Conservation (phyloP, 306 rosid genomes). For the Calophaca sinica region DNA sequence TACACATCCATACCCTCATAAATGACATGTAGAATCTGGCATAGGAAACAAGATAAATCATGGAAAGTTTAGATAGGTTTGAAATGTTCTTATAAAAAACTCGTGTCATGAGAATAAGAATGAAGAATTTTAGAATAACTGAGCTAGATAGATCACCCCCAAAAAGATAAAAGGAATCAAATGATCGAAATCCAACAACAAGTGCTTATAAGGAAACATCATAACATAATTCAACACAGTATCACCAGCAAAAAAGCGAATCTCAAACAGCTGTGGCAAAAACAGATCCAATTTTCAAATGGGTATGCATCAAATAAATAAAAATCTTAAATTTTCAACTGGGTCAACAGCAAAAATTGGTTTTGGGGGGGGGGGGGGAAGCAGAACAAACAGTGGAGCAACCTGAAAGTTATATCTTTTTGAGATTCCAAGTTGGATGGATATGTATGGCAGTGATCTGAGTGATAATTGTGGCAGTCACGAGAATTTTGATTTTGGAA, state of each 20-base stretch:
- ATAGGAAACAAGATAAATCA: slow-evolving; percentile 34
- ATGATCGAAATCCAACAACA: slow-evolving; percentile 32
- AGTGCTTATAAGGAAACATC: slow-evolving; percentile 25
- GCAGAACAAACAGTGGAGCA: neutral
- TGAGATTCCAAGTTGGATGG: slow-evolving; percentile 40
- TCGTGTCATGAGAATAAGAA: slow-evolving; percentile 13
- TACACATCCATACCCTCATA: neutral
- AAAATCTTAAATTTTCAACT: slow-evolving; percentile 41
- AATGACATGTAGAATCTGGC: slow-evolving; percentile 34
- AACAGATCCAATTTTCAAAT: slow-evolving; percentile 46
- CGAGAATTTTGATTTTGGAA: slow-evolving; percentile 45
- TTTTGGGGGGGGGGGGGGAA: no score
- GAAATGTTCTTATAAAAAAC: neutral
- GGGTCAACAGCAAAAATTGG: slow-evolving; percentile 48
- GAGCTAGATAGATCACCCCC: slow-evolving; percentile 11
- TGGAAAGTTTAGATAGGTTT: slow-evolving; percentile 11
- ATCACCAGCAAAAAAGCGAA: slow-evolving; percentile 38
- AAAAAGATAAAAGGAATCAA: slow-evolving; percentile 5
- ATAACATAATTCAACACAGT: slow-evolving; percentile 41
- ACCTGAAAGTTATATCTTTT: slow-evolving; percentile 28
- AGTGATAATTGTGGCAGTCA: slow-evolving; percentile 44
- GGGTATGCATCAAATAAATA: slow-evolving; percentile 47
- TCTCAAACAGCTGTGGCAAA: slow-evolving; percentile 36
- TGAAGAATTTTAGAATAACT: slow-evolving; percentile 17
- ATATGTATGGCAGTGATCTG: slow-evolving; percentile 56